Conservation (phyloP, 2,329 filamentous ascomycete genomes). For the Pseudocercospora crystallina region DNA sequence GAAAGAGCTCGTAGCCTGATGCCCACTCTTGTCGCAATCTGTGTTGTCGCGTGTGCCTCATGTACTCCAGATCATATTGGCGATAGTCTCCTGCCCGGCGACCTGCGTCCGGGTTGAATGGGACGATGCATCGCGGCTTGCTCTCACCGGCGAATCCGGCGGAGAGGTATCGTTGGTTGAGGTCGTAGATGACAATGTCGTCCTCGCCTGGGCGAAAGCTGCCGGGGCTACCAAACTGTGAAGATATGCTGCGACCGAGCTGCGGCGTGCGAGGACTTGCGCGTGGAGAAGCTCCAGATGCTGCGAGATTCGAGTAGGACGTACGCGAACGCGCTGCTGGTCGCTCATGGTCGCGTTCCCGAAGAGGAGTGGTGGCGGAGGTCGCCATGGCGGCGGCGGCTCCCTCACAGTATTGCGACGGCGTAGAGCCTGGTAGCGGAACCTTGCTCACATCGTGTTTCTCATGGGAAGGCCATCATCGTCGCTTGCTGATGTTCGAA, state of each 20-base stretch:
- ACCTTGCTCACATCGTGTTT: too few species aligned
- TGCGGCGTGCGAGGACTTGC: constrained; percentile 51
- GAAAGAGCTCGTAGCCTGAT: constrained; percentile 72
- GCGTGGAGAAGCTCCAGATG: constrained; percentile 12
- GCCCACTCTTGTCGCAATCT: constrained; percentile 62
- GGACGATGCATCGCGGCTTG: constrained; percentile 67
- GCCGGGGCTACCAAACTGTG: constrained; percentile 58
- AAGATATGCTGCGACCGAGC: constrained; percentile 61
- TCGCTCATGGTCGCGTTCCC: constrained; percentile 6
- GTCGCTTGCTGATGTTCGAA: too few species aligned
- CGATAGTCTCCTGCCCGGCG: constrained; percentile 80
- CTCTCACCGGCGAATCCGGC: constrained; percentile 86
- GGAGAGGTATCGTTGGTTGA: constrained; percentile 75
- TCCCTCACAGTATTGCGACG: too few species aligned
- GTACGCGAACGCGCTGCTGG: constrained; percentile 22
- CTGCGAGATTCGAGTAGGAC: constrained; percentile 9
- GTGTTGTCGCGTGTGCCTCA: constrained; percentile 31
- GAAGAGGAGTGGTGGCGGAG: constrained; percentile 7
- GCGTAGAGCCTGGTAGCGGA: too few species aligned
- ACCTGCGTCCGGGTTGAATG: constrained; percentile 73
- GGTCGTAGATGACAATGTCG: constrained; percentile 77
- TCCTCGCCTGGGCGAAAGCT: constrained; percentile 68
- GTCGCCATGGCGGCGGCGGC: constrained; percentile 17
- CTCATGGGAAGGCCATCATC: too few species aligned
- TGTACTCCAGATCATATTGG: constrained; percentile 35